Percentiles rank a stretch among this genome's conserved stretches.
phyloP scores from a whole-genome alignment of 2,329 filamentous ascomycete species.

The Hypoxylon sp. region DNA sequence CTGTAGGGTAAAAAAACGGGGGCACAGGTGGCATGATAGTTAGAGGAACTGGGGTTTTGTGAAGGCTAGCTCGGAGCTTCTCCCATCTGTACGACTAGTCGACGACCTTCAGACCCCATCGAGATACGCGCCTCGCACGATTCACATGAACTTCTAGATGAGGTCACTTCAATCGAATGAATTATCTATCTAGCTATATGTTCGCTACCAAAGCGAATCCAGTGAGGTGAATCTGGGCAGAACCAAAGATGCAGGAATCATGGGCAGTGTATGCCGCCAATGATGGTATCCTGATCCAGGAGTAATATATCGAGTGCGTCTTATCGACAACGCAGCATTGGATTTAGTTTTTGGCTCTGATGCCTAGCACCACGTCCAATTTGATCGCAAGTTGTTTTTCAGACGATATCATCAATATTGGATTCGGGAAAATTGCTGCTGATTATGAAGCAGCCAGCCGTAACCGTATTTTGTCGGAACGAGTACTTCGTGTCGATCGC shows the following conservation, averaged over 20 bases:
- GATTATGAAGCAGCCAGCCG: not conserved
- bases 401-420: not conserved
- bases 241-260: not conserved
- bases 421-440: not conserved
- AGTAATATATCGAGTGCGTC: not conserved
- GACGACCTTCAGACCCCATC: not conserved
- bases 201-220: not conserved
- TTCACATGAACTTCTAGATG: not conserved
- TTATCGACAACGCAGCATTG: not conserved
- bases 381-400: not conserved
- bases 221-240: not conserved
- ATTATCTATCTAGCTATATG: not conserved
- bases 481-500: not conserved
- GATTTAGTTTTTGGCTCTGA: not conserved
- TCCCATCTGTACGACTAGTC: no score
- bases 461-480: not conserved
- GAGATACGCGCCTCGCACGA: not conserved
- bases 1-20: conserved; percentile 4
- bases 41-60: not conserved
- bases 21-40: not conserved
- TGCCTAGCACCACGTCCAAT: not conserved
- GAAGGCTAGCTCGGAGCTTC: not conserved
- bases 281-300: not conserved
- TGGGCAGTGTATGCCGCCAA: not conserved
- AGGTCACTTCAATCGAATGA: not conserved